These are phyloP conservation scores for Medicago ruthenica DNA, from an alignment of 306 rosid species.

Conservation along the genomic window DNA sequence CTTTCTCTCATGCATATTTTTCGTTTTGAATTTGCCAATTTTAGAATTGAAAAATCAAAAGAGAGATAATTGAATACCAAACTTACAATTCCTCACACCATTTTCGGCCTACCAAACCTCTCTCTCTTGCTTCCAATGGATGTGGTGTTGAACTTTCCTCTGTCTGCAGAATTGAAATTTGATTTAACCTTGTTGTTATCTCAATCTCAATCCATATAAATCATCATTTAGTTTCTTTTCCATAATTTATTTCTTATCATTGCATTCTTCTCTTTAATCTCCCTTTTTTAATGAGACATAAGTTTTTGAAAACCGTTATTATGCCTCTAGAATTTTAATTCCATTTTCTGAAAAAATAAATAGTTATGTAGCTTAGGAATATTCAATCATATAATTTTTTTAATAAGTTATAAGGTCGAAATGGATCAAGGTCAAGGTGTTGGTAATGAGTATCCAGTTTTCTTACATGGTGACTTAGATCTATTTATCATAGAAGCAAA, in stretches of 20 bases:
- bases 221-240: neutral
- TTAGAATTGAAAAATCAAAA: conserved; percentile 34
- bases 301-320: conserved; percentile 6
- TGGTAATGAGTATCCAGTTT: conserved; percentile 32
- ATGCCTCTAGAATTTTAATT: conserved; percentile 6
- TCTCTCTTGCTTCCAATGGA: conserved; percentile 43
- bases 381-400: conserved; percentile 1
- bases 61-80: conserved; percentile 18
- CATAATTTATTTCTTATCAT: conserved; percentile 21
- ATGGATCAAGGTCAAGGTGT: conserved; percentile 42
- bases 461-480: conserved; percentile 74
- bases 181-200: conserved; percentile 2
- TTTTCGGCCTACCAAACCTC: conserved; percentile 43
- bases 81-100: conserved; percentile 41
- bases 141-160: conserved; percentile 24
- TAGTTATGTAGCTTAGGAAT: conserved; percentile 25
- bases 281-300: neutral
- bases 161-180: conserved; percentile 8
- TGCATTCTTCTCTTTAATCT: conserved; percentile 16
- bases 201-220: conserved; percentile 10
- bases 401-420: conserved; percentile 41
- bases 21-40: conserved; percentile 37
- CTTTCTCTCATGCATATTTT: conserved; percentile 27
- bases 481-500: conserved; percentile 71
- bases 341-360: neutral